Evolutionary conservation across 805 yeast genomes (phyloP).

Genomic region (Starmerella vitae): DNA sequence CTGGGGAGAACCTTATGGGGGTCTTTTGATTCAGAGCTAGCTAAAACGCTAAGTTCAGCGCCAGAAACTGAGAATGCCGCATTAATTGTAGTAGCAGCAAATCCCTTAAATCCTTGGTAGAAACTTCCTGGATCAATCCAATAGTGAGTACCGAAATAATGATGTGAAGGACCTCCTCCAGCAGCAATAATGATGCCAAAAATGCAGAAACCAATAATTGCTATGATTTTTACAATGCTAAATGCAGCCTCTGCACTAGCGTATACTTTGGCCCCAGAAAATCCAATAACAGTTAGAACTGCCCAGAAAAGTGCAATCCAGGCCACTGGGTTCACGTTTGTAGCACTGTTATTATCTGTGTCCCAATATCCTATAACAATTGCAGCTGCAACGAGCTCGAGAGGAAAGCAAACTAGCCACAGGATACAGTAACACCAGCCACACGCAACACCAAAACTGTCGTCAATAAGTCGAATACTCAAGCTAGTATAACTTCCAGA

Average conservation of each 20-base stretch:
- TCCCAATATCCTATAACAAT: slow-evolving; percentile 41
- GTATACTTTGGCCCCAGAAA: slow-evolving; percentile 40
- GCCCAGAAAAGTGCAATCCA: slow-evolving; percentile 42
- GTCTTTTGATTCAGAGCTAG: slow-evolving; percentile 61
- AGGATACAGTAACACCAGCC: slow-evolving; percentile 55
- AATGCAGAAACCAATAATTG: slow-evolving; percentile 45
- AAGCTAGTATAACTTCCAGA: slow-evolving; percentile 46
- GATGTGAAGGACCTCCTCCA: slow-evolving; percentile 48
- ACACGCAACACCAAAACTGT: slow-evolving; percentile 50
- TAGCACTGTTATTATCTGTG: slow-evolving; percentile 44
- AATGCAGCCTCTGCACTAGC: slow-evolving; percentile 52
- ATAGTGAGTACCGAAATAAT: slow-evolving; percentile 43
- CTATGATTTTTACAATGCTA: slow-evolving; percentile 40
- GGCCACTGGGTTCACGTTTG: slow-evolving; percentile 39
- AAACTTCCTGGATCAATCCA: slow-evolving; percentile 53
- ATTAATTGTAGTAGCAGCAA: slow-evolving; percentile 48
- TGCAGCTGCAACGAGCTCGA: slow-evolving; percentile 49
- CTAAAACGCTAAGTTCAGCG: slow-evolving; percentile 57
- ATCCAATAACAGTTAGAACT: slow-evolving; percentile 34
- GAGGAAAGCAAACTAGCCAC: slow-evolving; percentile 47
- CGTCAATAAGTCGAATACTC: slow-evolving; percentile 46
- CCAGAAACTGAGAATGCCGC: slow-evolving; percentile 65
- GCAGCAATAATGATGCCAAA: slow-evolving; percentile 40
- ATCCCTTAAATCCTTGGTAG: slow-evolving; percentile 53
- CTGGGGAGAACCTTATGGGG: slow-evolving; percentile 56